These are phyloP conservation scores for Pseudogymnoascus sp. DNA, from an alignment of 2,329 filamentous ascomycete species.

Conservation along the genomic window DNA sequence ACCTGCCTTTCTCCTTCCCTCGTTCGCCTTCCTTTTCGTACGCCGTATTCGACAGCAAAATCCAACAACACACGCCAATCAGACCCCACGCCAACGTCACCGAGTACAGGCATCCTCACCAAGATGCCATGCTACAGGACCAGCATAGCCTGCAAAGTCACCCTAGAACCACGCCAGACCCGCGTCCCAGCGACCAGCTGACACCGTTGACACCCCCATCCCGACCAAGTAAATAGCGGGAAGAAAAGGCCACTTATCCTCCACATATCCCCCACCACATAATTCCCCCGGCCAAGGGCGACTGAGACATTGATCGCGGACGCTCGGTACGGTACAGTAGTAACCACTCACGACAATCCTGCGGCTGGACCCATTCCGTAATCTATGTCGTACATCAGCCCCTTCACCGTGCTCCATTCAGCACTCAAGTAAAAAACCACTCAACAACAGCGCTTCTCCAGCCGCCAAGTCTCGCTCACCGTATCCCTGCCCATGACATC, in stretches of 20 bases:
- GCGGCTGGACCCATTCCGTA: conserved; percentile 2
- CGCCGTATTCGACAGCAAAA: not conserved
- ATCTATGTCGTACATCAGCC: conserved; percentile 6
- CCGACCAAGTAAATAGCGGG: not conserved
- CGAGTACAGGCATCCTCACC: not conserved
- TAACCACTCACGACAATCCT: not conserved
- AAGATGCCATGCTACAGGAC: conserved; percentile 1
- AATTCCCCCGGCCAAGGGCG: not conserved
- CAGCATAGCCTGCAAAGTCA: not conserved
- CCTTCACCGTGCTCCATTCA: not conserved
- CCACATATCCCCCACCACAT: not conserved
- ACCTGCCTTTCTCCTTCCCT: not conserved
- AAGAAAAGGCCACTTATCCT: not conserved
- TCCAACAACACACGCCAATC: not conserved
- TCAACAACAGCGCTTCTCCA: not conserved
- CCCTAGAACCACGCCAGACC: conserved; percentile 1
- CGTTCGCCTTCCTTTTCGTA: not conserved
- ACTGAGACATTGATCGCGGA: not conserved
- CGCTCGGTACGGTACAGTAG: not conserved
- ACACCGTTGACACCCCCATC: not conserved
- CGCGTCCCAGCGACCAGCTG: not conserved
- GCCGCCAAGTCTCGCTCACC: not conserved
- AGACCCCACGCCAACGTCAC: not conserved
- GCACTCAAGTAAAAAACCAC: not conserved
- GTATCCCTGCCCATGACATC: conserved; percentile 1